A percentile compares a stretch with the other conserved stretches of the same genome.
phyloP scores from a whole-genome alignment of 768 basidiomycete genomes.

The Lactarius tabidus region DNA sequence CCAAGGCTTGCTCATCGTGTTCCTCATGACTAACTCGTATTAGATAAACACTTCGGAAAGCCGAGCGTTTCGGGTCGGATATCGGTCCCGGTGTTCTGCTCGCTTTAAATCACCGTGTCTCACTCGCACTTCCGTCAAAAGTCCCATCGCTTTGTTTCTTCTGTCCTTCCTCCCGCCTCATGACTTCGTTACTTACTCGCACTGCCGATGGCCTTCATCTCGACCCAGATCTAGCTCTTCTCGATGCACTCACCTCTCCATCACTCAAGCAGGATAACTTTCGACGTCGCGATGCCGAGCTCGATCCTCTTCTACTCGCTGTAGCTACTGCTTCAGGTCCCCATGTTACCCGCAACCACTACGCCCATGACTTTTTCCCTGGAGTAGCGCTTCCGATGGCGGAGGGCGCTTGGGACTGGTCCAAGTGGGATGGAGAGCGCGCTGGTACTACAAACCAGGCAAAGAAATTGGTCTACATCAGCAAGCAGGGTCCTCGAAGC shows the following conservation, averaged over 20 bases:
- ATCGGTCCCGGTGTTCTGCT: no score
- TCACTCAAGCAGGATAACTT: constrained; percentile 40
- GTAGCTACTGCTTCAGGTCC: constrained; percentile 71
- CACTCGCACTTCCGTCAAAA: background rate
- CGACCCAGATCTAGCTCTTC: constrained; percentile 54
- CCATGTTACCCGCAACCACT: constrained; percentile 81
- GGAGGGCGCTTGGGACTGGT: constrained; percentile 56
- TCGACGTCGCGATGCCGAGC: constrained; percentile 61
- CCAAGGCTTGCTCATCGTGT: background rate
- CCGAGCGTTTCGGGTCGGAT: background rate
- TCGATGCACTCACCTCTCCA: constrained; percentile 59
- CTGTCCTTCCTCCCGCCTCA: constrained; percentile 9
- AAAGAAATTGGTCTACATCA: constrained; percentile 57
- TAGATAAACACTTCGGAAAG: background rate
- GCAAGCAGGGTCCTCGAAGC: constrained; percentile 70
- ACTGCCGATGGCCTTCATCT: constrained; percentile 31
- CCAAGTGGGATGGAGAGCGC: constrained; percentile 49
- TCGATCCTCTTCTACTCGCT: constrained; percentile 78
- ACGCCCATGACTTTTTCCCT: constrained; percentile 75
- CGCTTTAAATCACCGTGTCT: constrained; percentile 12
- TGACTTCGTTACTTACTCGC: constrained; percentile 30
- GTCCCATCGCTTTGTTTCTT: constrained; percentile 1
- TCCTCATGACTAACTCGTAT: background rate
- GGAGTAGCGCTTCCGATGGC: constrained; percentile 48
- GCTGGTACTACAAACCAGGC: constrained; percentile 37